Conservation (phyloP, 257 asterid species). For the Fraxinus quadrangulata region DNA sequence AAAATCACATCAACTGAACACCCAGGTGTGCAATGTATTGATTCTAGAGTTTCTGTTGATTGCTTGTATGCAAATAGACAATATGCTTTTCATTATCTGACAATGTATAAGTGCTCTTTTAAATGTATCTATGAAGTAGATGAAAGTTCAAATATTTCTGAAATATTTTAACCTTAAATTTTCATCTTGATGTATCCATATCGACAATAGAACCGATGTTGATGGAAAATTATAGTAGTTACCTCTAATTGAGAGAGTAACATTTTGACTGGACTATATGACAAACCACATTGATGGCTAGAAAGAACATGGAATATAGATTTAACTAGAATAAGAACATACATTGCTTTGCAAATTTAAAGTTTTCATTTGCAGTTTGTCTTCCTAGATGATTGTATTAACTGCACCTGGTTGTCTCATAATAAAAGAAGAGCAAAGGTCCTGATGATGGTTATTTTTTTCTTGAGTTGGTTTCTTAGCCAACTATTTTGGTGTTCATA, state of each 20-base stretch:
- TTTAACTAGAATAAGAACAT: neutral
- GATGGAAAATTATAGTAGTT: neutral
- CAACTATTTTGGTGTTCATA: neutral
- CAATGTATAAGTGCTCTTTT: neutral
- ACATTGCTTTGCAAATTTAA: neutral
- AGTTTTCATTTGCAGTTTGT: neutral
- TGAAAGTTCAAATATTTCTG: neutral
- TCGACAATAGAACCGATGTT: neutral
- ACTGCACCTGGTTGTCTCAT: neutral
- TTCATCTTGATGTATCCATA: neutral
- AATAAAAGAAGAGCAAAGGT: neutral
- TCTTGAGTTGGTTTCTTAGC: neutral
- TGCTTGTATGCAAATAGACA: neutral
- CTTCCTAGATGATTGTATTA: neutral
- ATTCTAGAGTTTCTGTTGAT: conserved; percentile 1
- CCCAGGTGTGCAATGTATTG: neutral
- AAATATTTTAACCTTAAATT: neutral
- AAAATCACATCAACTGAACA: neutral
- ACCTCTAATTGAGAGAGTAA: neutral
- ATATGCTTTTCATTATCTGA: neutral
- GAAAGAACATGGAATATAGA: neutral
- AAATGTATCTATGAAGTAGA: neutral
- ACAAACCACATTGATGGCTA: neutral
- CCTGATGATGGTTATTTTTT: neutral
- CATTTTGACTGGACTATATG: neutral